A percentile compares a stretch with the other conserved stretches of the same genome.
Conservation (phyloP, 345 rosid genomes). For the Gossypium turneri region DNA sequence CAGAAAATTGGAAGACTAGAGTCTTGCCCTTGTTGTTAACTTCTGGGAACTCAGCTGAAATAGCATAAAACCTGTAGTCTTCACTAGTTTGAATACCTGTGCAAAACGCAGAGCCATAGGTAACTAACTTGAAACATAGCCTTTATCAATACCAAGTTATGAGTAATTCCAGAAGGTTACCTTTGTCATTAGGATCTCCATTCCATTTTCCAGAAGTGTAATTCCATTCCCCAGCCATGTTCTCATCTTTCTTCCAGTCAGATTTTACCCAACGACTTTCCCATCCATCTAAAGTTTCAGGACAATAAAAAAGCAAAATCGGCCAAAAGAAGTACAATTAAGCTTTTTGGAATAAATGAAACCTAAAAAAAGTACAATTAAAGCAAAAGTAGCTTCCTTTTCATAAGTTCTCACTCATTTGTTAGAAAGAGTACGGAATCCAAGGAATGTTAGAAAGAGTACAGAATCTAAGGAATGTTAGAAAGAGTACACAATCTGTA, state of each 20-base stretch:
- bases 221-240: conserved; percentile 86
- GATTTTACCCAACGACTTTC: conserved; percentile 88
- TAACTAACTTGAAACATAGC: conserved; percentile 1
- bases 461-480: neutral
- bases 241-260: conserved; percentile 92
- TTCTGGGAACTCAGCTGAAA: conserved; percentile 88
- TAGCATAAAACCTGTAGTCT: conserved; percentile 95
- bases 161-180: conserved; percentile 33
- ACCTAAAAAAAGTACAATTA: neutral
- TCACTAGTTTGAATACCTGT: conserved; percentile 97
- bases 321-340: neutral
- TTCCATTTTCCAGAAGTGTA: conserved; percentile 91
- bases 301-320: neutral
- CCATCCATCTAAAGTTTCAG: conserved; percentile 74
- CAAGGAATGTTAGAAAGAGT: neutral
- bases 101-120: neutral
- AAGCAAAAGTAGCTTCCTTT: neutral
- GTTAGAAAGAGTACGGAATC: neutral
- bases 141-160: neutral
- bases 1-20: conserved; percentile 91
- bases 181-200: conserved; percentile 84
- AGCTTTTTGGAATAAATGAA: neutral
- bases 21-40: conserved; percentile 91
- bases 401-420: neutral
- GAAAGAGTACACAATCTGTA: neutral